phyloP scores from a whole-genome alignment of 257 asterid species.

The Sherardia arvensis region DNA sequence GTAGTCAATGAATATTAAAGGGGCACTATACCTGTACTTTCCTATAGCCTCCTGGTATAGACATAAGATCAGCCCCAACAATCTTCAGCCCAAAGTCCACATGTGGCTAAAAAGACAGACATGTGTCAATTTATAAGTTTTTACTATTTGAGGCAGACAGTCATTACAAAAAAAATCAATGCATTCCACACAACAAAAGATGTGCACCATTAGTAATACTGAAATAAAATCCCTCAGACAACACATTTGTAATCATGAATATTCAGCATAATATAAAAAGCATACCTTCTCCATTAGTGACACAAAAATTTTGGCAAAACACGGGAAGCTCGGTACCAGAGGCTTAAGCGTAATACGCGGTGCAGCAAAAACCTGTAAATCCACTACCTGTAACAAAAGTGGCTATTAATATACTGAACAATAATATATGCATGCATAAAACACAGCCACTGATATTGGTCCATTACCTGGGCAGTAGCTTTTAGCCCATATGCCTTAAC shows the following conservation, averaged over 20 bases:
- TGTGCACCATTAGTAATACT: background rate
- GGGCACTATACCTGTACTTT: constrained; percentile 58
- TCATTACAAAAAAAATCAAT: background rate
- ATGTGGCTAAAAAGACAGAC: constrained; percentile 75
- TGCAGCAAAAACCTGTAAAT: constrained; percentile 82
- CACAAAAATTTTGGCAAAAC: constrained; percentile 65
- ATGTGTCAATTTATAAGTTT: too few species aligned
- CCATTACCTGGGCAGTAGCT: constrained; percentile 79
- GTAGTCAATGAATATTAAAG: constrained; percentile 6
- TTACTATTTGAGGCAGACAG: background rate
- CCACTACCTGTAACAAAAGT: constrained; percentile 58
- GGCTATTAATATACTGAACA: background rate
- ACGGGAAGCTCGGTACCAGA: constrained; percentile 98
- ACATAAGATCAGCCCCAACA: constrained; percentile 94
- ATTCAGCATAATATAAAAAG: constrained; percentile 1
- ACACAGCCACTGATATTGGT: constrained; percentile 3
- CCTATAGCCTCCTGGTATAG: constrained; percentile 81
- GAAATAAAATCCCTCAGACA: background rate
- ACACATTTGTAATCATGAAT: background rate
- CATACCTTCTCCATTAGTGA: constrained; percentile 94
- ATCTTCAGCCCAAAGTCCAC: constrained; percentile 92
- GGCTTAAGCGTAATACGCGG: constrained; percentile 97
- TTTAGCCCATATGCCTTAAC: constrained; percentile 78
- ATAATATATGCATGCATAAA: background rate
- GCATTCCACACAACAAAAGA: background rate